Conservation (phyloP, 164 flowering plant species). For the Vitis labrusca region DNA sequence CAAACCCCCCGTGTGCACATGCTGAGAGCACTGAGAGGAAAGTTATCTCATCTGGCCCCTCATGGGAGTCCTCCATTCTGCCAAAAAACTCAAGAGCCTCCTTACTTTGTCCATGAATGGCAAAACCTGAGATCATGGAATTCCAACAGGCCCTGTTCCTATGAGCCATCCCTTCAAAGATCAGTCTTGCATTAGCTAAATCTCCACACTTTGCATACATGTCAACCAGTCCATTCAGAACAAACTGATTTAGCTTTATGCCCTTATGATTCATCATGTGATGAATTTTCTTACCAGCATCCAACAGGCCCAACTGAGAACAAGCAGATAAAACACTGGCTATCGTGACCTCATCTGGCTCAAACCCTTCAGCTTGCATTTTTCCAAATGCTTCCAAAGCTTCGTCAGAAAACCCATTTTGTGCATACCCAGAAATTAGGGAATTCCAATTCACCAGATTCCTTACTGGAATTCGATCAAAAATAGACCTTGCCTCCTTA, state of each 20-base stretch:
- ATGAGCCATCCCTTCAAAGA: slow-evolving; percentile 43
- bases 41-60: slow-evolving; percentile 55
- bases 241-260: slow-evolving; percentile 55
- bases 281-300: slow-evolving; percentile 63
- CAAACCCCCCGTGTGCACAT: slow-evolving; percentile 73
- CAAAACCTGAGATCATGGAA: slow-evolving; percentile 68
- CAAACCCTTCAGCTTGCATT: slow-evolving; percentile 61
- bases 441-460: slow-evolving; percentile 82
- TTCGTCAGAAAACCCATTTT: slow-evolving; percentile 66
- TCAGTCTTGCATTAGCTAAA: slow-evolving; percentile 39
- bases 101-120: slow-evolving; percentile 52
- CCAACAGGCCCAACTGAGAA: slow-evolving; percentile 60
- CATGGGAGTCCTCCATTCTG: slow-evolving; percentile 50
- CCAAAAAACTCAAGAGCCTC: slow-evolving; percentile 61
- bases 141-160: slow-evolving; percentile 70
- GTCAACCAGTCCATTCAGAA: slow-evolving; percentile 66
- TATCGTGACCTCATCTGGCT: slow-evolving; percentile 64
- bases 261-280: slow-evolving; percentile 26
- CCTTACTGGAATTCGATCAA: slow-evolving; percentile 44
- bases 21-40: slow-evolving; percentile 64
- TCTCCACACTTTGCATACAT: slow-evolving; percentile 92
- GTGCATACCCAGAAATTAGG: slow-evolving; percentile 62
- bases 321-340: slow-evolving; percentile 67
- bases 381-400: slow-evolving; percentile 50
- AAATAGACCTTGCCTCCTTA: slow-evolving; percentile 47